A percentile compares a stretch with the other conserved stretches of the same genome.
Evolutionary conservation across 176 grass and related monocot species (phyloP).

Genomic region (Eragrostis nindensis): DNA sequence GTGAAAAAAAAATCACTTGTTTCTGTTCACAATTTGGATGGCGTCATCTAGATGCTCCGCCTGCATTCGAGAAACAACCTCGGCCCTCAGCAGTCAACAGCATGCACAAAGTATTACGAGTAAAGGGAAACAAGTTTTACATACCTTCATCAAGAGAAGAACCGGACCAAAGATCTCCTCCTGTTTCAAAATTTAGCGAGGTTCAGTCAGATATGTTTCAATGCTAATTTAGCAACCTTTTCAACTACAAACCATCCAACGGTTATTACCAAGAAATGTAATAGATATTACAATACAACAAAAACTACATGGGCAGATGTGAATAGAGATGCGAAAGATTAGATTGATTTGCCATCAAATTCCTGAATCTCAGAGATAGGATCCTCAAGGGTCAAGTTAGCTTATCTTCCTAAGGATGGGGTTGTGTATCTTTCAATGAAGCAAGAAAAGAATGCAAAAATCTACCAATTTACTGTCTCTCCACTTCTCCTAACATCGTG

Average conservation of each 20-base stretch:
- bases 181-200: slow-evolving; percentile 44
- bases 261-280: not conserved
- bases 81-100: not conserved
- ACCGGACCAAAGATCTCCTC: slow-evolving; percentile 96
- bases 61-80: slow-evolving; percentile 41
- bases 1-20: slow-evolving; percentile 64
- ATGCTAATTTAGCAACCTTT: not conserved
- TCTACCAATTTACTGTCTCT: not conserved
- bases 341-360: not conserved
- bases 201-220: slow-evolving; percentile 9
- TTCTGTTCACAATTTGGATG: slow-evolving; percentile 87
- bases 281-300: not conserved
- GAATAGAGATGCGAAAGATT: too few species aligned
- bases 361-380: not conserved
- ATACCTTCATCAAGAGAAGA: slow-evolving; percentile 96
- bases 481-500: not conserved
- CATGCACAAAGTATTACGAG: not conserved
- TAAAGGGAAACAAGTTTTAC: not conserved
- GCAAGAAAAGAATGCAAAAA: not conserved
- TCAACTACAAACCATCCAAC: slow-evolving; percentile 11
- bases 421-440: not conserved
- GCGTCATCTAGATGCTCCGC: slow-evolving; percentile 85
- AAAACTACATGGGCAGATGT: not conserved
- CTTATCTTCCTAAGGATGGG: not conserved
- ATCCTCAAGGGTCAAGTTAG: not conserved